phyloP scores from a whole-genome alignment of 2,329 filamentous ascomycete species.

The Xylariaceae sp. region DNA sequence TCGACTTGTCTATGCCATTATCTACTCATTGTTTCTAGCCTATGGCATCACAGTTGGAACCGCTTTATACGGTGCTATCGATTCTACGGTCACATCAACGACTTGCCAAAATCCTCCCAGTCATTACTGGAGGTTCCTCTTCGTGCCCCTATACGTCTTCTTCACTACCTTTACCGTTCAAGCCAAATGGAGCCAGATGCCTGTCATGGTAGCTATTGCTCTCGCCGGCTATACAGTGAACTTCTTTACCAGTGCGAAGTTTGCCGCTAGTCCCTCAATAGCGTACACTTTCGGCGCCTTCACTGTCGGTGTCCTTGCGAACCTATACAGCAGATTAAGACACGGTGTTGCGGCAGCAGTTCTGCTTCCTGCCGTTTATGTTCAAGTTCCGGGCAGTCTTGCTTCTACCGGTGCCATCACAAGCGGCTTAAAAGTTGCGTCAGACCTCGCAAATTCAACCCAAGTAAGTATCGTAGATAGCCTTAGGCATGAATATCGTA shows the following conservation, averaged over 20 bases:
- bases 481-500: background rate
- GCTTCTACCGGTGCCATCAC: constrained; percentile 65
- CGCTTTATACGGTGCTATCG: constrained; percentile 57
- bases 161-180: constrained; percentile 81
- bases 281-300: constrained; percentile 80
- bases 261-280: constrained; percentile 74
- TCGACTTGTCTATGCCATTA: constrained; percentile 74
- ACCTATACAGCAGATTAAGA: constrained; percentile 67
- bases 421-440: constrained; percentile 61
- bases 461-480: constrained; percentile 24
- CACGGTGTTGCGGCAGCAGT: constrained; percentile 83
- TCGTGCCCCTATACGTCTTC: constrained; percentile 71
- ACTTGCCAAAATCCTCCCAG: constrained; percentile 53
- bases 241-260: constrained; percentile 71
- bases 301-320: constrained; percentile 77
- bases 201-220: constrained; percentile 76
- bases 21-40: constrained; percentile 73
- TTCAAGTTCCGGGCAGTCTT: constrained; percentile 68
- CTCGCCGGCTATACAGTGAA: constrained; percentile 77
- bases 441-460: constrained; percentile 55
- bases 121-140: constrained; percentile 63
- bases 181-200: constrained; percentile 78
- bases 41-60: constrained; percentile 72
- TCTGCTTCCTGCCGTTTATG: constrained; percentile 86
- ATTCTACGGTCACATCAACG: constrained; percentile 50